These are phyloP conservation scores for Myrica gale DNA, from an alignment of 306 rosid genomes.

Conservation along the genomic window DNA sequence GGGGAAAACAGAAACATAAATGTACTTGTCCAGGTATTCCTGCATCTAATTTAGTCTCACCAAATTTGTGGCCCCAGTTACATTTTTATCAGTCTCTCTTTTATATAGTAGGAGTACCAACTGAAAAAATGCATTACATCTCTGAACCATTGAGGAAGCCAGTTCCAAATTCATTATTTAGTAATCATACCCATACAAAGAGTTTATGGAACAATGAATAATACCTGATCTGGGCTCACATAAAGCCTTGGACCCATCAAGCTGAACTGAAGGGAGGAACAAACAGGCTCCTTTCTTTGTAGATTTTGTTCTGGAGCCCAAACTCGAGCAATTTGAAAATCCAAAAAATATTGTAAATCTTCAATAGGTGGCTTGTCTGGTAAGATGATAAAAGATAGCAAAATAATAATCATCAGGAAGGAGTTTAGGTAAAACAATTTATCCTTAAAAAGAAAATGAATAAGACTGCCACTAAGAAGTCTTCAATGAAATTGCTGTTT, in stretches of 20 bases:
- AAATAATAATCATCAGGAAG: conserved; percentile 6
- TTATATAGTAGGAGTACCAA: not conserved
- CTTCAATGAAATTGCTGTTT: not conserved
- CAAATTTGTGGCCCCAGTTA: not conserved
- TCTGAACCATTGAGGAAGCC: conserved; percentile 12
- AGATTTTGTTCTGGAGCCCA: conserved; percentile 94
- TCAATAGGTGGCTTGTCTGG: conserved; percentile 95
- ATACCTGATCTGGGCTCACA: conserved; percentile 94
- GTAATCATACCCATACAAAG: conserved; percentile 15
- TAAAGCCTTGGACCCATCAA: conserved; percentile 97
- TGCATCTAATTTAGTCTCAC: not conserved
- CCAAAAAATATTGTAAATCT: conserved; percentile 93
- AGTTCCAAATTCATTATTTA: conserved; percentile 24
- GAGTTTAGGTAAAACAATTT: conserved; percentile 4
- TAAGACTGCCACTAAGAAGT: not conserved
- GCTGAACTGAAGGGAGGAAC: conserved; percentile 85
- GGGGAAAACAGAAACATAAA: not conserved
- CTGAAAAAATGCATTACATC: not conserved
- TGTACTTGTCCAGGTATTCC: not conserved
- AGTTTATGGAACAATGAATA: conserved; percentile 19
- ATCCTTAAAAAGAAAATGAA: not conserved
- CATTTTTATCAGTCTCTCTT: not conserved
- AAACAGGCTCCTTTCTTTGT: conserved; percentile 92
- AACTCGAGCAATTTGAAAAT: conserved; percentile 79
- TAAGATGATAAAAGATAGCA: conserved; percentile 18